Percentiles rank a stretch among this genome's conserved stretches.
These are phyloP conservation scores for Mikania micrantha DNA, from an alignment of 129 eudicot genomes.

Conservation along the genomic window DNA sequence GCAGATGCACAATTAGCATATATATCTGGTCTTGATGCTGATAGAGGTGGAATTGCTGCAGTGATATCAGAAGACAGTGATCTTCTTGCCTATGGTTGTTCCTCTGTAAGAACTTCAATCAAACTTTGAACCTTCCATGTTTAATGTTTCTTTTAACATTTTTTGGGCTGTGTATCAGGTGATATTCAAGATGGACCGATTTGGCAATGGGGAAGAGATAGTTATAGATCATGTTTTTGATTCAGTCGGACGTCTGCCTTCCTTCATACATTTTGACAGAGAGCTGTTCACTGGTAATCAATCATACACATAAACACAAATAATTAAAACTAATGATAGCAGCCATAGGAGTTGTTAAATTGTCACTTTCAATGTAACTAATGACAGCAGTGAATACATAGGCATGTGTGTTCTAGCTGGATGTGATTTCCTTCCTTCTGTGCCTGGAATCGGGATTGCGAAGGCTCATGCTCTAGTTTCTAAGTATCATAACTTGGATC, in stretches of 20 bases:
- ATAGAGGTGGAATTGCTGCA: constrained; percentile 60
- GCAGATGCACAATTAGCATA: constrained; percentile 94
- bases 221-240: constrained; percentile 46
- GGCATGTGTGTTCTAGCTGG: constrained; percentile 97
- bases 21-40: constrained; percentile 51
- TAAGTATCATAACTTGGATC: constrained; percentile 68
- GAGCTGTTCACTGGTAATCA: constrained; percentile 50
- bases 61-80: constrained; percentile 91
- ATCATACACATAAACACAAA: background rate
- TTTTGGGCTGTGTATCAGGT: constrained; percentile 32
- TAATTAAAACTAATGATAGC: background rate
- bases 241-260: constrained; percentile 37
- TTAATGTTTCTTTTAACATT: background rate
- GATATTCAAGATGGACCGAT: constrained; percentile 76
- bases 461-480: constrained; percentile 72
- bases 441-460: constrained; percentile 75
- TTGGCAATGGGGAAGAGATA: constrained; percentile 79
- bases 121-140: background rate
- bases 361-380: background rate
- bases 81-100: constrained; percentile 78
- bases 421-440: constrained; percentile 83
- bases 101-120: constrained; percentile 52
- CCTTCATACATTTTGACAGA: constrained; percentile 49
- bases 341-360: background rate
- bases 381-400: constrained; percentile 23